Conservation (phyloP, 768 basidiomycete species). For the Termitomyces sp. region DNA sequence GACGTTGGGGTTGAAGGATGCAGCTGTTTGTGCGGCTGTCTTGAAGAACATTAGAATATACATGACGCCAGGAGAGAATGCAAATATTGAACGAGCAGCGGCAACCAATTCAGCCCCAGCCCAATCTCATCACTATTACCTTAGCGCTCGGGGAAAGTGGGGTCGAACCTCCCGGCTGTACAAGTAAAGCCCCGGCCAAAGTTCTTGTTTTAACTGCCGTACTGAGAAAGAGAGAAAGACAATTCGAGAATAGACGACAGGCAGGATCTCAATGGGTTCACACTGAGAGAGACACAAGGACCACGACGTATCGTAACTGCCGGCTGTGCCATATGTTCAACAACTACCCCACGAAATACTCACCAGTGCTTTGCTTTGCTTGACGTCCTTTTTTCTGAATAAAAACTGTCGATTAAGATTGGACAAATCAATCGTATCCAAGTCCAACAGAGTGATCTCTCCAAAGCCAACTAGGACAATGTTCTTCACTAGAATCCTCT, state of each 20-base stretch:
- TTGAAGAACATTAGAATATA: conserved; percentile 22
- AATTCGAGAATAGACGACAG: background rate
- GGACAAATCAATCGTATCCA: conserved; percentile 98
- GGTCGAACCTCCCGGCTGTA: too few relatives aligned
- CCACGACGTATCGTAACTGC: background rate
- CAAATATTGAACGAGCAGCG: background rate
- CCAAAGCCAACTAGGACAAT: conserved; percentile 91
- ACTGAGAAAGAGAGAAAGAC: background rate
- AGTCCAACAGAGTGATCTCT: conserved; percentile 87
- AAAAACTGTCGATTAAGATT: conserved; percentile 97
- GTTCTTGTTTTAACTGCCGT: background rate
- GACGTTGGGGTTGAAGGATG: conserved; percentile 85
- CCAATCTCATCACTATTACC: background rate
- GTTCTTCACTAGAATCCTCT: conserved; percentile 77
- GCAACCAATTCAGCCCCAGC: background rate
- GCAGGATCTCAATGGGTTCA: background rate
- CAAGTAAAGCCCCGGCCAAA: background rate
- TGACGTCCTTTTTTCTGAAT: conserved; percentile 95
- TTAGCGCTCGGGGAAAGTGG: background rate
- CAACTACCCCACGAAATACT: conserved; percentile 4
- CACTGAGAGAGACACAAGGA: background rate
- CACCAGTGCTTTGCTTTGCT: conserved; percentile 94
- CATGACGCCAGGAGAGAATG: background rate
- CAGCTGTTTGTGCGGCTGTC: conserved; percentile 83
- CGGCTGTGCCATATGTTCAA: background rate